These are phyloP conservation scores for Agrocybe pediades DNA, from an alignment of 768 basidiomycete genomes.

Conservation along the genomic window DNA sequence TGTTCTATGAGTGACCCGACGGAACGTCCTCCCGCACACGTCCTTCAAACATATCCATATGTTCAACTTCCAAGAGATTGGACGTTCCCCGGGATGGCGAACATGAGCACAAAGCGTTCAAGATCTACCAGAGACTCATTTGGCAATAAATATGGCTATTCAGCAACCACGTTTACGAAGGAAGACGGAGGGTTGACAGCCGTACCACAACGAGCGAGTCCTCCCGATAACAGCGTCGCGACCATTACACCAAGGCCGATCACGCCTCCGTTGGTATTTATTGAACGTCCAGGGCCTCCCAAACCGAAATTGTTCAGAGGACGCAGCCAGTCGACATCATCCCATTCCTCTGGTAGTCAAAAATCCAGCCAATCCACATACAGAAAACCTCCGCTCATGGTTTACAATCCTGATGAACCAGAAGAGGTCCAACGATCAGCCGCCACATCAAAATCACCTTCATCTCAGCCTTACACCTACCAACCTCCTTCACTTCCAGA, in stretches of 20 bases:
- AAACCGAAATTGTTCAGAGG: not conserved
- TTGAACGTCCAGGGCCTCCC: constrained; percentile 17
- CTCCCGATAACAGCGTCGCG: not conserved
- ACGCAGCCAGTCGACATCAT: constrained; percentile 3
- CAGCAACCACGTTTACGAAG: constrained; percentile 8
- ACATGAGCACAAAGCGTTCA: constrained; percentile 11
- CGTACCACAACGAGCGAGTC: not conserved
- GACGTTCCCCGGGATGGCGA: constrained; percentile 32
- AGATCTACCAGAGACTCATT: not conserved
- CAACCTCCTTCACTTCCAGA: constrained; percentile 32
- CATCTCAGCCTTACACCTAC: constrained; percentile 19
- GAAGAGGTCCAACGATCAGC: not conserved
- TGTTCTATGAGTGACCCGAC: constrained; percentile 57
- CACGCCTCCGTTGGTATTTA: constrained; percentile 17
- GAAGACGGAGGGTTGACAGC: not conserved
- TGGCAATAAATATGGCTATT: not conserved
- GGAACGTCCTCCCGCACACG: constrained; percentile 65
- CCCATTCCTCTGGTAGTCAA: constrained; percentile 12
- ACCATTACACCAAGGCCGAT: constrained; percentile 6
- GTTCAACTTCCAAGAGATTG: constrained; percentile 57
- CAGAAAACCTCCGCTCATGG: constrained; percentile 6
- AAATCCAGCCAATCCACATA: constrained; percentile 6
- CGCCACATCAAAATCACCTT: not conserved
- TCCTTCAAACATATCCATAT: constrained; percentile 68
- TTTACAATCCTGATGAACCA: constrained; percentile 17